phyloP scores from a whole-genome alignment of 1,284 basidiomycete species.

The Boletus hoseneyae region DNA sequence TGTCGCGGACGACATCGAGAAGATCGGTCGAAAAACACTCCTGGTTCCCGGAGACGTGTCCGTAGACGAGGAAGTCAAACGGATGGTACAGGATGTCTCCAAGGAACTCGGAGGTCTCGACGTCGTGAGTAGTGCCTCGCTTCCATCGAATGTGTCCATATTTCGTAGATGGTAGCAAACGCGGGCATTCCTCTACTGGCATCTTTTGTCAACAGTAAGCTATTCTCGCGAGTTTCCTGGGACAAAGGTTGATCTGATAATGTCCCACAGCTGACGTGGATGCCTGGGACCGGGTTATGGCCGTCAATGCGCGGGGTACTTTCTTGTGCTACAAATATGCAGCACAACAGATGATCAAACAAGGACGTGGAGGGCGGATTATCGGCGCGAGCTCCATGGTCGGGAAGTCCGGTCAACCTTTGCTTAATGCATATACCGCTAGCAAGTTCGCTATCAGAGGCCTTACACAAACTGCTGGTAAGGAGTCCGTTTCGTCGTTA shows the following conservation, averaged over 20 bases:
- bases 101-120: slow-evolving; percentile 12
- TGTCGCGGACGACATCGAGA: slow-evolving; percentile 5
- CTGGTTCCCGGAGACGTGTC: slow-evolving; percentile 8
- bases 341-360: too few relatives aligned
- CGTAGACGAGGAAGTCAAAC: slow-evolving; percentile 6
- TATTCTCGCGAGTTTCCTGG: background rate
- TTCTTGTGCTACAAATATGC: slow-evolving; percentile 33
- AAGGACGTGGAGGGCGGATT: slow-evolving; percentile 35
- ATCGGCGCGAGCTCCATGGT: slow-evolving; percentile 31
- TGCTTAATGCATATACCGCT: slow-evolving; percentile 16
- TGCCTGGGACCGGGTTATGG: slow-evolving; percentile 23
- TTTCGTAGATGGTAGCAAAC: slow-evolving; percentile 15
- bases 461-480: slow-evolving; percentile 26
- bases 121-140: slow-evolving; percentile 1
- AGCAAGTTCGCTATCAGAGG: slow-evolving; percentile 34
- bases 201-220: slow-evolving; percentile 1
- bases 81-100: slow-evolving; percentile 1
- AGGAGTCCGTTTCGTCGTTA: background rate
- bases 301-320: slow-evolving; percentile 29
- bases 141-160: background rate
- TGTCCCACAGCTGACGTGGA: slow-evolving; percentile 18
- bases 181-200: background rate
- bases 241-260: background rate
- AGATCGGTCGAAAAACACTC: slow-evolving; percentile 3
- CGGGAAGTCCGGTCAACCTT: slow-evolving; percentile 17